Evolutionary conservation across 768 basidiomycete genomes (phyloP).

Genomic region (Melanogaster broomeanus): DNA sequence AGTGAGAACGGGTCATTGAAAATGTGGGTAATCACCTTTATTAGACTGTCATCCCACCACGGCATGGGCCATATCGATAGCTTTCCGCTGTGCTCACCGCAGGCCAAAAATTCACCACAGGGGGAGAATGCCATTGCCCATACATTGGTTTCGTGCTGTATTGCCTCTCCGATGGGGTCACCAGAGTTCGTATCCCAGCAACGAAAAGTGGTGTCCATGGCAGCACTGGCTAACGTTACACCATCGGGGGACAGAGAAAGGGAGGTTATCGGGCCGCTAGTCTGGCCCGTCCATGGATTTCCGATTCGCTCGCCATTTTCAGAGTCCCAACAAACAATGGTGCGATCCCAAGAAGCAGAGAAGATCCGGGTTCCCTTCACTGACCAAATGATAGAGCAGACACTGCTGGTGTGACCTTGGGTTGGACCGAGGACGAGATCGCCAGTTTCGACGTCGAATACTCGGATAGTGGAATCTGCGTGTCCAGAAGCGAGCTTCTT

Average conservation of each 20-base stretch:
- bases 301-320: background rate
- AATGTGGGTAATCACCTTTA: background rate
- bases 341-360: background rate
- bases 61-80: background rate
- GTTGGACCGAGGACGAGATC: background rate
- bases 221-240: background rate
- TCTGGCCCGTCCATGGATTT: background rate
- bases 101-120: background rate
- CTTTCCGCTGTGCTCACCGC: background rate
- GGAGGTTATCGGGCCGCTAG: background rate
- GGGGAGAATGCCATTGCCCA: background rate
- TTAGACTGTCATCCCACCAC: background rate
- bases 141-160: background rate
- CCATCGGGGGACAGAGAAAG: background rate
- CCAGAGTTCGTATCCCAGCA: background rate
- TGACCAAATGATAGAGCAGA: background rate
- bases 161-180: background rate
- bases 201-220: background rate
- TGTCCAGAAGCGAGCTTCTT: background rate
- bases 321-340: background rate
- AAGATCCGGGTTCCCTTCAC: background rate
- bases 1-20: background rate
- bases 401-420: too few relatives aligned
- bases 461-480: background rate
- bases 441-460: background rate